These are phyloP conservation scores for Coprinopsis marcescibilis DNA, from an alignment of 768 basidiomycete genomes.

Conservation along the genomic window DNA sequence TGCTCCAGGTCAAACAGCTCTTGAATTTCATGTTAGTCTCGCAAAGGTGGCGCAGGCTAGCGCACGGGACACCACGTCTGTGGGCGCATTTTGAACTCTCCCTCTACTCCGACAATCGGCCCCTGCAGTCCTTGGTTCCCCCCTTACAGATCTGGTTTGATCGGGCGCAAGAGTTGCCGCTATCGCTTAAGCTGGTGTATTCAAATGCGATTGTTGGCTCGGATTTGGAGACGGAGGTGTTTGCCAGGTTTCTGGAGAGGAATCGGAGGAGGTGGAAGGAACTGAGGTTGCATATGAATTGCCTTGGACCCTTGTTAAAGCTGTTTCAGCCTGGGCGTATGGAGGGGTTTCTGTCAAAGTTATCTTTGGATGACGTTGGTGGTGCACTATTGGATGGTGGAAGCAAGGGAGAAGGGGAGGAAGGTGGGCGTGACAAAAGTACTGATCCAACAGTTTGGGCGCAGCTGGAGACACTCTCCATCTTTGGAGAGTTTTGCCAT, in stretches of 20 bases:
- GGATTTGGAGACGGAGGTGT: background rate
- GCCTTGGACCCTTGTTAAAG: background rate
- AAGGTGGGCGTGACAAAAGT: no score
- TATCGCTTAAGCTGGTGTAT: slow-evolving; percentile 4
- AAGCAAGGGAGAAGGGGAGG: background rate
- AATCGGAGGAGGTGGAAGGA: slow-evolving; percentile 7
- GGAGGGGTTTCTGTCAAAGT: background rate
- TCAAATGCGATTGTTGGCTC: background rate
- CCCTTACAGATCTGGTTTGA: slow-evolving; percentile 5
- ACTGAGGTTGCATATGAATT: slow-evolving; percentile 6
- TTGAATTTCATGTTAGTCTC: no score
- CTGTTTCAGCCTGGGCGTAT: background rate
- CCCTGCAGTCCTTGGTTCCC: slow-evolving; percentile 1
- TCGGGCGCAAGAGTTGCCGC: slow-evolving; percentile 1
- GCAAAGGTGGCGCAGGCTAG: slow-evolving; percentile 2
- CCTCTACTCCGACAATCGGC: slow-evolving; percentile 4
- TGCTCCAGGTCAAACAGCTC: no score
- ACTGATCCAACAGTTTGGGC: no score
- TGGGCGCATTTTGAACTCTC: slow-evolving; percentile 4
- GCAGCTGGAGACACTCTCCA: slow-evolving; percentile 1
- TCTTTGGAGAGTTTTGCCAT: no score
- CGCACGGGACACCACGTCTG: background rate
- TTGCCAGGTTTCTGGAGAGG: slow-evolving; percentile 1
- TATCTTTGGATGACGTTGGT: no score
- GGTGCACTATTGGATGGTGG: no score